Base-by-base conservation (phyloP, 129 eudicot genomes). In the Lactuca saligna region DNA sequence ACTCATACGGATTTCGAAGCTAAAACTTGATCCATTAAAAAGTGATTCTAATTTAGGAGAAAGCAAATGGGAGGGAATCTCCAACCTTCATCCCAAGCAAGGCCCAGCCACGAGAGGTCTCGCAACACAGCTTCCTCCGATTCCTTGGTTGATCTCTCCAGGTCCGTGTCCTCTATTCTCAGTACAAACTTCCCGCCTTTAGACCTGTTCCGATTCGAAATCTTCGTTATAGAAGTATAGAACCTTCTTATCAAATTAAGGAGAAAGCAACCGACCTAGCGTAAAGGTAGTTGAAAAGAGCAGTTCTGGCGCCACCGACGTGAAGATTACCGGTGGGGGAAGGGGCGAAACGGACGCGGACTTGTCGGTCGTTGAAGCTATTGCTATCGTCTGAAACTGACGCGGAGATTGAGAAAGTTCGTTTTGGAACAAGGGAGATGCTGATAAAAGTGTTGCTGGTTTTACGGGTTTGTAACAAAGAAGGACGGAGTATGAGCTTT, bases 261-360 rank as follows among this genome's bases (percentile, higher is more conserved):
- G 9, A 44, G 8, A 44, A 65, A 48, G 39, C 17, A 54, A 17
- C 38, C 13, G 35, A 61, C 46, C 65, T n/a, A 0, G 46, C 46
- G 65, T 61, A 34, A 15, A 33, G 39, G 39, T 61, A 15, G 59
- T 66, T 65, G 12, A 65, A 65, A 49, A 66, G 71, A 34, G 71
- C 71, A 49, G 71, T 66, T 32, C 71, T 32, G 71, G 59, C 71
- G 25, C 71, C 71, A 15, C 98, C 98, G 5, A 92, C 96, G 72
- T 92, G 98, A 57, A 93, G 96, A 57, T 93, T 79, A 34, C 98
- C 96, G 44, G 98, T 93, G 5, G 98, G 98, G 3, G 96, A 88
- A 35, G 98, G 98, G 17, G 98, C 96, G 42, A 93, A 93, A 2
- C 98, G 98, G 14, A 92, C 98, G 9, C 98, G 91, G 49, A 84